A percentile compares a stretch with the other conserved stretches of the same genome.
Conservation (phyloP, 2,329 filamentous ascomycete genomes). For the Pyrenophora tritici-repentis region DNA sequence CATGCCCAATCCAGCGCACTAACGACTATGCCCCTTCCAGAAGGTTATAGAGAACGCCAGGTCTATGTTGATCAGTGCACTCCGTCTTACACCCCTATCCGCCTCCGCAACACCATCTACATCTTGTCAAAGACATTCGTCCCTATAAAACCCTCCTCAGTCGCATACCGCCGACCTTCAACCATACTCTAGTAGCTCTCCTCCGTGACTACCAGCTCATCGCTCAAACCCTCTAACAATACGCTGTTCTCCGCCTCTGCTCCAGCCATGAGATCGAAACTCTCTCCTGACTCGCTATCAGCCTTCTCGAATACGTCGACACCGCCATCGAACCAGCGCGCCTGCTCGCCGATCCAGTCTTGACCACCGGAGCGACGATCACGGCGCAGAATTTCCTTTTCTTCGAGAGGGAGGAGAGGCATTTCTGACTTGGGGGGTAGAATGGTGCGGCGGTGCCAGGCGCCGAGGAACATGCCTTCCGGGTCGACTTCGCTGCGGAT, state of each 20-base stretch:
- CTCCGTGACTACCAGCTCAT: conserved; percentile 10
- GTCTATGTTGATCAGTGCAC: no score
- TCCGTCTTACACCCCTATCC: no score
- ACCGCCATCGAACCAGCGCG: conserved; percentile 43
- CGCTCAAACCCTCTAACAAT: conserved; percentile 32
- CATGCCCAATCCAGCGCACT: no score
- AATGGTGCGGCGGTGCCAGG: conserved; percentile 76
- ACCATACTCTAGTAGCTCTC: conserved; percentile 11
- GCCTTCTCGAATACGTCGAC: conserved; percentile 38
- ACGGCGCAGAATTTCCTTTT: conserved; percentile 49
- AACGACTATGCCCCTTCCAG: no score
- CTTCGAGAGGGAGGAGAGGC: conserved; percentile 46
- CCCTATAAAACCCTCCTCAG: conserved; percentile 24
- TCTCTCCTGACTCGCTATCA: conserved; percentile 40
- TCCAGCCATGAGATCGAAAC: conserved; percentile 54
- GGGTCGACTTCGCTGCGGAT: conserved; percentile 75
- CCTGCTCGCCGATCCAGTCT: conserved; percentile 49
- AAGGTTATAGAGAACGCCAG: no score
- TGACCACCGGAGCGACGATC: conserved; percentile 38
- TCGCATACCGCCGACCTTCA: conserved; percentile 24
- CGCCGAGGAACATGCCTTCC: conserved; percentile 84
- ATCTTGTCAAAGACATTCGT: conserved; percentile 40
- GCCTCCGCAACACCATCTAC: conserved; percentile 15
- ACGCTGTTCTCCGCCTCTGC: conserved; percentile 50
- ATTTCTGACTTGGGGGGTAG: conserved; percentile 37